phyloP scores from a whole-genome alignment of 2,329 filamentous ascomycete genomes.

The Macrophomina phaseolina region DNA sequence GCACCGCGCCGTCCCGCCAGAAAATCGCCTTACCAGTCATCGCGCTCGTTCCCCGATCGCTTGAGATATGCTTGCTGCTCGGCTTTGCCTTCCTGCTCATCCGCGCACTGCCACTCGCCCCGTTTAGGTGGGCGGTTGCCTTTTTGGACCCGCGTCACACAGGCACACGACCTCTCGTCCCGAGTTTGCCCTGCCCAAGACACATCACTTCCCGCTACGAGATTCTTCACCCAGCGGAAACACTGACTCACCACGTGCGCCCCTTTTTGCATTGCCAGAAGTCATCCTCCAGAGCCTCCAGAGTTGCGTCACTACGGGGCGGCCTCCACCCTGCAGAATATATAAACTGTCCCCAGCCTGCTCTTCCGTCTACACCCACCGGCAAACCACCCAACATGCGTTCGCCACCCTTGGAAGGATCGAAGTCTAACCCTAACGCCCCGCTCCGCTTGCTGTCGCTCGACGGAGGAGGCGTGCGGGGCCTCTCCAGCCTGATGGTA shows the following conservation, averaged over 20 bases:
- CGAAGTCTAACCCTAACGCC: conserved; percentile 35
- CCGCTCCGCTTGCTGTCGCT: conserved; percentile 43
- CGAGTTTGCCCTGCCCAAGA: background rate
- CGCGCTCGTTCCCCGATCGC: too few relatives aligned
- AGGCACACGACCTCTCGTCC: background rate
- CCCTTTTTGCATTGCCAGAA: background rate
- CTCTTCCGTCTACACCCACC: background rate
- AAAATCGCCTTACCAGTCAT: background rate
- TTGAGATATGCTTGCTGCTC: background rate
- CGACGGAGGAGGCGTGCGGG: conserved; percentile 48
- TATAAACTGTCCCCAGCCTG: background rate
- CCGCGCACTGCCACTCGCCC: background rate
- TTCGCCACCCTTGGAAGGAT: conserved; percentile 24
- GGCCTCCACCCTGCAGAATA: conserved; percentile 6
- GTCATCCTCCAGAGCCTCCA: background rate
- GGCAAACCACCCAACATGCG: conserved; percentile 9
- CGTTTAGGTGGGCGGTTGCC: conserved; percentile 8
- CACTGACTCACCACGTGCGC: conserved; percentile 20
- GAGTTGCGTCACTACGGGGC: conserved; percentile 15
- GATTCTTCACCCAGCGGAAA: background rate
- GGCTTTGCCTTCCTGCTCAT: background rate
- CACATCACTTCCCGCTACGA: too few relatives aligned
- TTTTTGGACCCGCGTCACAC: background rate
- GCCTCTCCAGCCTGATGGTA: conserved; percentile 46
- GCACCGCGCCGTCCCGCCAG: conserved; percentile 4